These are phyloP conservation scores for Aphanomyces stellatus DNA, from an alignment of 352 stramenopile species.

Conservation along the genomic window DNA sequence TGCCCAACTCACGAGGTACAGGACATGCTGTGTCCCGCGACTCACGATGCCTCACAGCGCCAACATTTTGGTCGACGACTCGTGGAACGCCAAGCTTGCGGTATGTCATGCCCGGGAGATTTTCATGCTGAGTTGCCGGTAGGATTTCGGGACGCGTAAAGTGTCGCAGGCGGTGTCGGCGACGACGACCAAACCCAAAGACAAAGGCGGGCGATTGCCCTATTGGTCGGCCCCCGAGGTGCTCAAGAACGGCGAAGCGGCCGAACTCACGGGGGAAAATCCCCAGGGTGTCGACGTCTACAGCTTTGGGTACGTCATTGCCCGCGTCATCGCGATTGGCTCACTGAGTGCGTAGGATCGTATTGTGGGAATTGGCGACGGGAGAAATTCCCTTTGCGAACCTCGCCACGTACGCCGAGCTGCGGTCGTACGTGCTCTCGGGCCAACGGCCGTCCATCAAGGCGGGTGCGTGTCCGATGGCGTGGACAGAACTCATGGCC, in stretches of 20 bases:
- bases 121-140: background rate
- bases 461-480: constrained; percentile 59
- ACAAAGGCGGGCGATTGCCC: constrained; percentile 47
- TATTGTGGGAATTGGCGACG: constrained; percentile 83
- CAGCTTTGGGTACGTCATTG: constrained; percentile 43
- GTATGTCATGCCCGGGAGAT: background rate
- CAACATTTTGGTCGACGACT: constrained; percentile 85
- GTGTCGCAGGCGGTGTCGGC: constrained; percentile 65
- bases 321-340: background rate
- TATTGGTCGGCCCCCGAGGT: constrained; percentile 74
- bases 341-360: constrained; percentile 28
- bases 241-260: constrained; percentile 59
- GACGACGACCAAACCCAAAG: constrained; percentile 29
- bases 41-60: constrained; percentile 26
- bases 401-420: constrained; percentile 59
- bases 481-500: constrained; percentile 78
- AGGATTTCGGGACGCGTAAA: constrained; percentile 71
- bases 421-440: constrained; percentile 63
- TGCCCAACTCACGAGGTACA: constrained; percentile 66
- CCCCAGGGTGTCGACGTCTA: constrained; percentile 82
- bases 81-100: constrained; percentile 83
- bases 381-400: constrained; percentile 67
- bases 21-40: background rate
- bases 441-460: constrained; percentile 70
- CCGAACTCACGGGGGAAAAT: constrained; percentile 27